Evolutionary conservation across 2,329 filamentous ascomycete genomes (phyloP).

Genomic region (Trichoderma koningii): DNA sequence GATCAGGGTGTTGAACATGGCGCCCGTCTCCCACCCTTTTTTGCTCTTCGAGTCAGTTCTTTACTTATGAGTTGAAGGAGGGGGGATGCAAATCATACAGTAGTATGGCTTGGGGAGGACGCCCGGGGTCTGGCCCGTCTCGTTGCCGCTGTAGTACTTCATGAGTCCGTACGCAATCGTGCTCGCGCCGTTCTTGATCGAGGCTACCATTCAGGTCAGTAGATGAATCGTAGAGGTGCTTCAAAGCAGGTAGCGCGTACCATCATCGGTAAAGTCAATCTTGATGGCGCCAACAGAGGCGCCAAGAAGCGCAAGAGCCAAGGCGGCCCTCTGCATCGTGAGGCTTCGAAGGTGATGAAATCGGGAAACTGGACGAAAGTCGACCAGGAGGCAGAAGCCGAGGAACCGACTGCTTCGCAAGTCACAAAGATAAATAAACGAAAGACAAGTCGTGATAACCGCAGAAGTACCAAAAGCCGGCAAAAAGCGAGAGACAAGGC

Average conservation of each 20-base stretch:
- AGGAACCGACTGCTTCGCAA: not conserved
- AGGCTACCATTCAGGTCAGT: slow-evolving; percentile 6
- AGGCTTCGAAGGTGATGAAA: not conserved
- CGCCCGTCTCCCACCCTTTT: slow-evolving; percentile 21
- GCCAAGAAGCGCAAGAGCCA: slow-evolving; percentile 22
- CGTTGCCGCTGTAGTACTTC: slow-evolving; percentile 52
- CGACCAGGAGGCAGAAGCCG: not conserved
- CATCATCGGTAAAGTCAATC: slow-evolving; percentile 3
- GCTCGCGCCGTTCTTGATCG: slow-evolving; percentile 38
- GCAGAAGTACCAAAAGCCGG: not conserved
- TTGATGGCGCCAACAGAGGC: slow-evolving; percentile 18
- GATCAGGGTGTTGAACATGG: slow-evolving; percentile 48
- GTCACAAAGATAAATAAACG: not conserved
- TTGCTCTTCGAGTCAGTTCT: not conserved
- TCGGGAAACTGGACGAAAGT: not conserved
- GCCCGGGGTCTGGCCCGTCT: slow-evolving; percentile 52
- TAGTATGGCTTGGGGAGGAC: slow-evolving; percentile 58
- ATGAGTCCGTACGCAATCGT: slow-evolving; percentile 45
- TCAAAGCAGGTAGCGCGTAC: not conserved
- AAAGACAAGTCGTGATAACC: not conserved
- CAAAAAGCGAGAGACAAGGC: slow-evolving; percentile 4
- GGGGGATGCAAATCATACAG: slow-evolving; percentile 43
- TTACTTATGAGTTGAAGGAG: not conserved
- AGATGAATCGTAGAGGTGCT: not conserved
- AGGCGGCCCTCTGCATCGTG: slow-evolving; percentile 1